A percentile compares a stretch with the other conserved stretches of the same genome.
Conservation (phyloP, 352 stramenopile genomes). For the Halophytophthora polymorphica region DNA sequence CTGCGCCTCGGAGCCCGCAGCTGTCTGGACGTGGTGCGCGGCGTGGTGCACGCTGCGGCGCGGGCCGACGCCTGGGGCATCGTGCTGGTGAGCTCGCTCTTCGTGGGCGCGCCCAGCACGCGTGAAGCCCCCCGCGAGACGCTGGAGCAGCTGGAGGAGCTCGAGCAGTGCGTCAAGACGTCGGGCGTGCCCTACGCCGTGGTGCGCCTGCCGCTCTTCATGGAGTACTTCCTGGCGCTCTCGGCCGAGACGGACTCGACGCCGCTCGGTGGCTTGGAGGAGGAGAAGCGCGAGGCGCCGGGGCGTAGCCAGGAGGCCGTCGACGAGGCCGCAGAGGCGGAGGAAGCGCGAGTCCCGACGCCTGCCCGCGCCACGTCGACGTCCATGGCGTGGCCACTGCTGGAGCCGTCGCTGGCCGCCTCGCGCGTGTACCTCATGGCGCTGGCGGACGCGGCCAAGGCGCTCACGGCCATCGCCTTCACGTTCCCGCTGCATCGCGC, state of each 20-base stretch:
- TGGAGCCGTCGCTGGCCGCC: slow-evolving; percentile 38
- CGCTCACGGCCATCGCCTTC: slow-evolving; percentile 41
- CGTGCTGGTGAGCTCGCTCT: slow-evolving; percentile 69
- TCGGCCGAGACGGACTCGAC: slow-evolving; percentile 18
- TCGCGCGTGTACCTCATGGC: slow-evolving; percentile 52
- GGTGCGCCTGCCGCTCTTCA: slow-evolving; percentile 67
- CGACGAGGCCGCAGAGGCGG: slow-evolving; percentile 3
- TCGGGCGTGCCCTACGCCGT: slow-evolving; percentile 60
- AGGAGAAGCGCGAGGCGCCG: slow-evolving; percentile 25
- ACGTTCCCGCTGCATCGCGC: slow-evolving; percentile 57
- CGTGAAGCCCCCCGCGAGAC: slow-evolving; percentile 25
- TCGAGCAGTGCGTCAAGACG: slow-evolving; percentile 58
- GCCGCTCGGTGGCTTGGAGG: slow-evolving; percentile 19
- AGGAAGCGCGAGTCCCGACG: neutral
- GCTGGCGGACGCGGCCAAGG: slow-evolving; percentile 53
- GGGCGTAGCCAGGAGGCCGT: slow-evolving; percentile 10
- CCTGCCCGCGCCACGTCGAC: slow-evolving; percentile 6
- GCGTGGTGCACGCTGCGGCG: slow-evolving; percentile 44
- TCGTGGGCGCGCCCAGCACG: slow-evolving; percentile 33
- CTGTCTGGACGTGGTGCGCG: slow-evolving; percentile 56
- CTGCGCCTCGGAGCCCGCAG: slow-evolving; percentile 43
- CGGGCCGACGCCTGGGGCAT: slow-evolving; percentile 67
- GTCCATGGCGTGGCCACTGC: slow-evolving; percentile 37
- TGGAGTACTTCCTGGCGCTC: slow-evolving; percentile 76
- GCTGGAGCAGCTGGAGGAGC: slow-evolving; percentile 57